A percentile compares a stretch with the other conserved stretches of the same genome.
These are phyloP conservation scores for Arthrocladium fulminans DNA, from an alignment of 2,329 filamentous ascomycete genomes.

Conservation along the genomic window DNA sequence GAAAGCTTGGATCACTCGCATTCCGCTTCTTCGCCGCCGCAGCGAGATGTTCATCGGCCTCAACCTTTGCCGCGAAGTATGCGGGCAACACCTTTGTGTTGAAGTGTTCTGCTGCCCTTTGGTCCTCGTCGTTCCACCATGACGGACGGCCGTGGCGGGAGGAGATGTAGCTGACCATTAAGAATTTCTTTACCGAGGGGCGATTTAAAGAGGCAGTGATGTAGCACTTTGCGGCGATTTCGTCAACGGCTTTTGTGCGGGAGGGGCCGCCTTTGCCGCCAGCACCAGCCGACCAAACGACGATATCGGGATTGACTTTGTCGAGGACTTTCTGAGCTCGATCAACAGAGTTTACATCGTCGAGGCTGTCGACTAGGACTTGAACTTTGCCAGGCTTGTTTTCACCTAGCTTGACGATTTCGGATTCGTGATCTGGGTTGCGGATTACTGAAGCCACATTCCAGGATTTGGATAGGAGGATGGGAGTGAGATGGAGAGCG, in stretches of 20 bases:
- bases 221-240: slow-evolving; percentile 47
- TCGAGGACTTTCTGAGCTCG: slow-evolving; percentile 55
- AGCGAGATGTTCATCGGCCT: slow-evolving; percentile 48
- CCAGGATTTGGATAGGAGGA: slow-evolving; percentile 66
- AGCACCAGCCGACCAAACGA: slow-evolving; percentile 43
- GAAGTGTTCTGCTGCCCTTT: slow-evolving; percentile 36
- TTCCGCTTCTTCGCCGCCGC: slow-evolving; percentile 33
- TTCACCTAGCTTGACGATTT: slow-evolving; percentile 54
- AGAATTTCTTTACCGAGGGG: slow-evolving; percentile 43
- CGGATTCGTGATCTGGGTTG: slow-evolving; percentile 55
- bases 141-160: slow-evolving; percentile 40
- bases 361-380: slow-evolving; percentile 61
- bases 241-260: slow-evolving; percentile 46
- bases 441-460: slow-evolving; percentile 71
- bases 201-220: slow-evolving; percentile 40
- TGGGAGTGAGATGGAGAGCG: slow-evolving; percentile 63
- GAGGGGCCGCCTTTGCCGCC: slow-evolving; percentile 46
- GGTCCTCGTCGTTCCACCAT: slow-evolving; percentile 45
- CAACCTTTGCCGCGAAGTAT: slow-evolving; percentile 47
- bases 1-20: slow-evolving; percentile 28
- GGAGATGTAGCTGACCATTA: slow-evolving; percentile 47
- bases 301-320: slow-evolving; percentile 34
- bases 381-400: slow-evolving; percentile 55
- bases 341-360: slow-evolving; percentile 56
- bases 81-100: slow-evolving; percentile 43